A percentile compares a stretch with the other conserved stretches of the same genome.
These are phyloP conservation scores for Moricandia arvensis DNA, from an alignment of 345 rosid species.

Conservation along the genomic window DNA sequence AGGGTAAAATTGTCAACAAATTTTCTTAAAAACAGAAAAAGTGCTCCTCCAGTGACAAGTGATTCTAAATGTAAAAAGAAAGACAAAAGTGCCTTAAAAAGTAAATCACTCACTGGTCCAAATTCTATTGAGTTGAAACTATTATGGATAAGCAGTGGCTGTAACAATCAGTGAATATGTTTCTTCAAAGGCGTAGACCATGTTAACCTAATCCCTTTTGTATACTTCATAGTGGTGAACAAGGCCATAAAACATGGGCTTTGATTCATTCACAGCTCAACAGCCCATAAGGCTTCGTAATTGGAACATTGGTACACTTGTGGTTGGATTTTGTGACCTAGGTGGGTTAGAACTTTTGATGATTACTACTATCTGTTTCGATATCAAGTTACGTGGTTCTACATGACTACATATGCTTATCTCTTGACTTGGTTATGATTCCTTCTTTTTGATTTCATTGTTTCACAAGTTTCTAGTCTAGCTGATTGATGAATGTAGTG, in stretches of 20 bases:
- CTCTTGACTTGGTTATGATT: constrained; percentile 2
- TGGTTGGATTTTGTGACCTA: not conserved
- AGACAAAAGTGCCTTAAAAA: too few relatives aligned
- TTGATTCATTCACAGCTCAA: not conserved
- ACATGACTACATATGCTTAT: too few relatives aligned
- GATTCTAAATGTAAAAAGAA: too few relatives aligned
- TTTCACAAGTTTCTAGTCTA: not conserved
- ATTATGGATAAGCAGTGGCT: constrained; percentile 25
- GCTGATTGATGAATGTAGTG: not conserved
- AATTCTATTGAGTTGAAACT: constrained; percentile 15
- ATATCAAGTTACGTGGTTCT: not conserved
- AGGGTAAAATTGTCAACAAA: too few relatives aligned
- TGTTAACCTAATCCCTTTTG: not conserved
- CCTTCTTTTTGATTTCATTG: not conserved
- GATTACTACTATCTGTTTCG: not conserved
- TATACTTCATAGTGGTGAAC: not conserved
- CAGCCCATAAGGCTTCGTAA: not conserved
- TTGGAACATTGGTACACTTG: not conserved
- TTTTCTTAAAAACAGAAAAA: too few relatives aligned
- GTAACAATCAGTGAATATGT: constrained; percentile 20
- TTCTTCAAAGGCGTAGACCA: constrained; percentile 4
- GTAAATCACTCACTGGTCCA: too few relatives aligned
- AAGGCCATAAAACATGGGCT: not conserved
- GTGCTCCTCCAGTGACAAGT: too few relatives aligned
- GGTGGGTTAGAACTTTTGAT: not conserved